A percentile compares a stretch with the other conserved stretches of the same genome.
Evolutionary conservation across 371 early-diverging fungal species (phyloP).

Genomic region (Apophysomyces variabilis): DNA sequence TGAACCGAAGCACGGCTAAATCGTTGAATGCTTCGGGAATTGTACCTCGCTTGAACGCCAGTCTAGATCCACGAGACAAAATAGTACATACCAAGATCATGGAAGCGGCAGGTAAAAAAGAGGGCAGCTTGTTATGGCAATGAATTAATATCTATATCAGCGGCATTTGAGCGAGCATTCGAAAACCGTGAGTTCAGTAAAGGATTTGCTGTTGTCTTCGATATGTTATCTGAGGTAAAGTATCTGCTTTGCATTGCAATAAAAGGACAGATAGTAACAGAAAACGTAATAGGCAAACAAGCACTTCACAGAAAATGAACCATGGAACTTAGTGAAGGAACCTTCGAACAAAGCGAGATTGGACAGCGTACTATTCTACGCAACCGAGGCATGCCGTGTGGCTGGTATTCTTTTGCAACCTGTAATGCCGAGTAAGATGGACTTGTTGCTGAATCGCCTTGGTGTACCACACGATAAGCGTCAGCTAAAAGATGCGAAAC

Average conservation of each 20-base stretch:
- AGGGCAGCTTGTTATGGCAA: background rate
- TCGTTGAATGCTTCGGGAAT: constrained; percentile 59
- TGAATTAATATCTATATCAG: constrained; percentile 15
- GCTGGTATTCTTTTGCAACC: constrained; percentile 82
- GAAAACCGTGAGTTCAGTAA: constrained; percentile 54
- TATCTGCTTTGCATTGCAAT: background rate
- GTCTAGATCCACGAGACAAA: constrained; percentile 39
- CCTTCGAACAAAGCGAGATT: constrained; percentile 39
- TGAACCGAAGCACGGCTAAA: constrained; percentile 65
- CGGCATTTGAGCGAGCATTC: constrained; percentile 39
- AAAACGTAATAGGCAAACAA: constrained; percentile 64
- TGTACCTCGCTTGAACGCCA: constrained; percentile 45
- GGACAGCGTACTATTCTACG: constrained; percentile 68
- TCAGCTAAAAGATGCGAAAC: constrained; percentile 47
- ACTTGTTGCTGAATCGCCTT: constrained; percentile 65
- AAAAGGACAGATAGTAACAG: background rate
- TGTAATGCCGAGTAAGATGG: constrained; percentile 84
- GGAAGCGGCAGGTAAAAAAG: constrained; percentile 47
- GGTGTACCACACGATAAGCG: constrained; percentile 57
- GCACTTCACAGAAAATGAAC: constrained; percentile 72
- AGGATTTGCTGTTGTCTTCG: constrained; percentile 59
- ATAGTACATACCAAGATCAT: constrained; percentile 40
- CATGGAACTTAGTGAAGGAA: constrained; percentile 78
- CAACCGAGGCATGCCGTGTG: constrained; percentile 79
- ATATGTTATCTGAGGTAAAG: constrained; percentile 59